phyloP scores from a whole-genome alignment of 169 alveolate species.

The Plasmodium relictum region DNA sequence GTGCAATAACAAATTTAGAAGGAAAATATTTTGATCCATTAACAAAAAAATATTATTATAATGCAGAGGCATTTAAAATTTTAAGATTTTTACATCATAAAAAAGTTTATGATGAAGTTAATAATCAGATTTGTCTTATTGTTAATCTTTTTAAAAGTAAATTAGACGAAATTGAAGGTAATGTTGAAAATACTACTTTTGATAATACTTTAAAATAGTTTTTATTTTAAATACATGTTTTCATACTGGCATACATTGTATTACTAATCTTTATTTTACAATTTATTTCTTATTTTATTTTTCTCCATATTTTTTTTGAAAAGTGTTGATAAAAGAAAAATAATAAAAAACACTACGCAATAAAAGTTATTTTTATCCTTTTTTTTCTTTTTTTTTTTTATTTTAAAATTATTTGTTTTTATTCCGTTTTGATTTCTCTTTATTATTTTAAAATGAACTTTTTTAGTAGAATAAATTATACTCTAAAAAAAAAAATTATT shows the following conservation, averaged over 20 bases:
- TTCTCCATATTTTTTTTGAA: background rate
- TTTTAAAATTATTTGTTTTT: background rate
- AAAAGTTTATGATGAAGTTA: constrained; percentile 25
- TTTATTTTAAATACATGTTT: no score
- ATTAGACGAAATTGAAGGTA: constrained; percentile 45
- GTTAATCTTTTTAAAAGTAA: constrained; percentile 30
- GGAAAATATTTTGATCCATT: constrained; percentile 76
- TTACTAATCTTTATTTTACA: background rate
- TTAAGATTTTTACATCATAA: constrained; percentile 53
- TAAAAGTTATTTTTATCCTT: background rate
- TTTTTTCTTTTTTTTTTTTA: background rate
- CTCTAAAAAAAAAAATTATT: no score
- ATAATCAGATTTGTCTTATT: constrained; percentile 25
- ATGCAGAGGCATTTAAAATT: constrained; percentile 55
- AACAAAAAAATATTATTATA: constrained; percentile 64
- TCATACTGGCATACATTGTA: background rate
- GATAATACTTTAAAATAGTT: constrained; percentile 6
- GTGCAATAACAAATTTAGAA: constrained; percentile 76
- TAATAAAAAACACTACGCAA: no score
- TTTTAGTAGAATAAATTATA: no score
- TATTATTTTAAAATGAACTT: no score
- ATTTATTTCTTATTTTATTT: background rate
- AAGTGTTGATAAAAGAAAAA: no score
- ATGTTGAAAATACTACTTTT: constrained; percentile 5
- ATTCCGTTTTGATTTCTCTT: no score